Evolutionary conservation across 169 alveolate species (phyloP).

Genomic region (Plasmodium knowlesi): DNA sequence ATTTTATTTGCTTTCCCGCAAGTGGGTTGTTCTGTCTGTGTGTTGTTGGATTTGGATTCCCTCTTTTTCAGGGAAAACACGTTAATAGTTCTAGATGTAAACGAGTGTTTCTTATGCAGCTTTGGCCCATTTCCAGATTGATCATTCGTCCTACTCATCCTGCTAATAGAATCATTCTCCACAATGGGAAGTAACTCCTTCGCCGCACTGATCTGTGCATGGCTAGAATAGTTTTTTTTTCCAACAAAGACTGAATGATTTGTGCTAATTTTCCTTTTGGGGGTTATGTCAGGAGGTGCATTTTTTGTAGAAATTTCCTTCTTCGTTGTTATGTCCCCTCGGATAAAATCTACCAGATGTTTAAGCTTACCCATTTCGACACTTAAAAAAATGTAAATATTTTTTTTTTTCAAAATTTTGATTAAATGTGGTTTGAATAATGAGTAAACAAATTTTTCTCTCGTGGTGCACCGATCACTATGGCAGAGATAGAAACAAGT

Average conservation of each 20-base stretch:
- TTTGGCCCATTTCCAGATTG: background rate
- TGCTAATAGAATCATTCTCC: background rate
- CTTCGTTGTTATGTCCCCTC: slow-evolving; percentile 8
- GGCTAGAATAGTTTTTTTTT: background rate
- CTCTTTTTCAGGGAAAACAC: background rate
- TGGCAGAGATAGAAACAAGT: slow-evolving; percentile 41
- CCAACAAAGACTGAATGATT: background rate
- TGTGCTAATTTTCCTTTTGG: background rate
- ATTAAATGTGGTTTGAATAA: slow-evolving; percentile 33
- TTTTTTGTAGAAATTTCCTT: background rate
- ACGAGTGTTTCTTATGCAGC: background rate
- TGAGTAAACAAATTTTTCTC: slow-evolving; percentile 58
- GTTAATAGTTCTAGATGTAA: background rate
- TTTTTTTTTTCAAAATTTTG: slow-evolving; percentile 42
- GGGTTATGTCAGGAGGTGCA: background rate
- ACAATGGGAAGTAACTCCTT: background rate
- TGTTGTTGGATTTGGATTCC: background rate
- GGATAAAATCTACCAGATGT: slow-evolving; percentile 33
- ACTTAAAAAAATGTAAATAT: slow-evolving; percentile 39
- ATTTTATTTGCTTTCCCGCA: background rate
- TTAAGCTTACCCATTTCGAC: slow-evolving; percentile 46
- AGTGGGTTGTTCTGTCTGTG: background rate
- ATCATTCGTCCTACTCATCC: background rate
- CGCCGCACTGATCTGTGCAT: background rate
- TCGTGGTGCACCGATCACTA: background rate